Percentiles rank a stretch among this genome's conserved stretches.
phyloP scores from a whole-genome alignment of 441 rosid species.

The Populus hybrid region DNA sequence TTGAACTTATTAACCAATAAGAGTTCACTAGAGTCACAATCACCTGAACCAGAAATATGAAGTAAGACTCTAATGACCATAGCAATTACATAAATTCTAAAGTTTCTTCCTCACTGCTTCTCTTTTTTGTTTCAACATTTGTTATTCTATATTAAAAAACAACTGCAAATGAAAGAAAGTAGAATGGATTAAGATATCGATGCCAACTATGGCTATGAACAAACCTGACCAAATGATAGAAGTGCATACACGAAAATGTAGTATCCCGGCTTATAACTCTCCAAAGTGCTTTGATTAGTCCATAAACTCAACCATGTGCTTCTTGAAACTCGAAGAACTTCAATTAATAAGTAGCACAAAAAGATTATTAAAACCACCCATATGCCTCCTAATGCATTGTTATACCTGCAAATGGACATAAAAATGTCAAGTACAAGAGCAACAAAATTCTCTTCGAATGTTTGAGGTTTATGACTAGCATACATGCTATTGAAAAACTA shows the following conservation, averaged over 20 bases:
- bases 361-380: slow-evolving; percentile 76
- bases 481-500: not conserved
- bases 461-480: too few relatives aligned
- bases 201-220: slow-evolving; percentile 7
- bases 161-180: not conserved
- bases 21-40: slow-evolving; percentile 71
- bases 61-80: not conserved
- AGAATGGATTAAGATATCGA: not conserved
- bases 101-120: not conserved
- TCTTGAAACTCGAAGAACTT: slow-evolving; percentile 82
- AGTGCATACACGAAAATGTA: slow-evolving; percentile 72
- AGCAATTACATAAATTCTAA: not conserved
- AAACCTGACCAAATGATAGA: slow-evolving; percentile 86
- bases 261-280: slow-evolving; percentile 50
- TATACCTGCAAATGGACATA: slow-evolving; percentile 57
- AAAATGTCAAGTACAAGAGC: not conserved
- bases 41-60: slow-evolving; percentile 50
- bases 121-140: too few relatives aligned
- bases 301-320: slow-evolving; percentile 95
- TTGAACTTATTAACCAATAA: slow-evolving; percentile 84
- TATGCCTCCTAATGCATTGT: slow-evolving; percentile 77
- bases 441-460: not conserved
- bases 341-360: slow-evolving; percentile 63
- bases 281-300: slow-evolving; percentile 80
- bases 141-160: not conserved